Percentiles rank a stretch among this genome's conserved stretches.
phyloP scores from a whole-genome alignment of 257 asterid genomes.

The Scutellaria minor region DNA sequence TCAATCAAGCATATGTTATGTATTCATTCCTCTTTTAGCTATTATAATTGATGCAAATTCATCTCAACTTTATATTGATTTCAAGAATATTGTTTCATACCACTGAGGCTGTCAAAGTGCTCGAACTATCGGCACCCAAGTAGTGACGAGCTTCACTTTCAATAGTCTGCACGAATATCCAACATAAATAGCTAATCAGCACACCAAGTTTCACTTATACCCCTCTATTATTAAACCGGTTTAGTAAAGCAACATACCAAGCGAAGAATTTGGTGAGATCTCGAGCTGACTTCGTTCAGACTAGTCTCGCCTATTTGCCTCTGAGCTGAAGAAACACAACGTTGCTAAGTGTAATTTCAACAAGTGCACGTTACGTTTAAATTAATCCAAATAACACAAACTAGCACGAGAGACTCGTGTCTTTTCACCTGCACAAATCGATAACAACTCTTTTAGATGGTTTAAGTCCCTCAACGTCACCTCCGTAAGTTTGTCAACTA shows the following conservation, averaged over 20 bases:
- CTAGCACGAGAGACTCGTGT: no score
- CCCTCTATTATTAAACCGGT: neutral
- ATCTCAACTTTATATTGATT: neutral
- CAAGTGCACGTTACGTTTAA: neutral
- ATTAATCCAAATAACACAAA: no score
- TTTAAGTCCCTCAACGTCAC: slow-evolving; percentile 55
- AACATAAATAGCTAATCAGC: neutral
- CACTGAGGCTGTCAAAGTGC: slow-evolving; percentile 82
- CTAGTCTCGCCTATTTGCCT: slow-evolving; percentile 89
- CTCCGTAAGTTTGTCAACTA: slow-evolving; percentile 83
- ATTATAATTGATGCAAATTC: neutral
- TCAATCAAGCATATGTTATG: no score
- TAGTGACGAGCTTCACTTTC: slow-evolving; percentile 71
- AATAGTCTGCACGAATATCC: slow-evolving; percentile 58
- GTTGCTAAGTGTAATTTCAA: neutral
- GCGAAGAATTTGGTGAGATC: slow-evolving; percentile 93
- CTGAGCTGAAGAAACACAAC: slow-evolving; percentile 63
- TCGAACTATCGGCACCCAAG: slow-evolving; percentile 51
- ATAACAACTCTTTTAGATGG: slow-evolving; percentile 75
- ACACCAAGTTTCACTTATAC: neutral
- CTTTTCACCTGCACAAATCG: slow-evolving; percentile 71
- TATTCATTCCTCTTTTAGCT: no score
- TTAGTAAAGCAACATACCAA: slow-evolving; percentile 48
- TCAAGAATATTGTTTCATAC: slow-evolving; percentile 47
- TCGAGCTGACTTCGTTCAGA: slow-evolving; percentile 86